These are phyloP conservation scores for Didymella arachidicola DNA, from an alignment of 2,329 filamentous ascomycete species.

Conservation along the genomic window DNA sequence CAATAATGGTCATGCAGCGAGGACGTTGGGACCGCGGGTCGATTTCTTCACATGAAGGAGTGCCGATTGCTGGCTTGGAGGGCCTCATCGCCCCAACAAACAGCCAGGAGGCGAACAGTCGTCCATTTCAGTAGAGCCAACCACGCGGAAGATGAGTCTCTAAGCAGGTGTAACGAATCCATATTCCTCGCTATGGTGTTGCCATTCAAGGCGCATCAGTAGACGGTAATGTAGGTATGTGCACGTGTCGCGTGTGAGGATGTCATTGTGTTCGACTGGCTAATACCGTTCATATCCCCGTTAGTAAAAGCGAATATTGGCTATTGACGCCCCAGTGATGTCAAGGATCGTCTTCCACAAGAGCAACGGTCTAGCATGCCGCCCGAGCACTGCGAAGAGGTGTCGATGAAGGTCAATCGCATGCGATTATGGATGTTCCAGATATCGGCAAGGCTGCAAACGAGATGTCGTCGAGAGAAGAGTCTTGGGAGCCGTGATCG, in stretches of 20 bases:
- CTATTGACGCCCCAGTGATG: slow-evolving; percentile 4
- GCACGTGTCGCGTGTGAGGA: slow-evolving; percentile 15
- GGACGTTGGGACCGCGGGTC: slow-evolving; percentile 20
- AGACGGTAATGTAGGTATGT: background rate
- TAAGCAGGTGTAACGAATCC: background rate
- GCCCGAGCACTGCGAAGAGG: background rate
- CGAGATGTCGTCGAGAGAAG: slow-evolving; percentile 18
- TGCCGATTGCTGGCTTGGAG: slow-evolving; percentile 12
- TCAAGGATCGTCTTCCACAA: background rate
- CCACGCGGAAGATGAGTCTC: background rate
- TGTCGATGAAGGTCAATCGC: background rate
- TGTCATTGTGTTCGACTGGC: background rate
- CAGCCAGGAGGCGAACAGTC: background rate
- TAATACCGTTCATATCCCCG: background rate
- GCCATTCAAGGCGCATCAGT: background rate
- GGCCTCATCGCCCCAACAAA: slow-evolving; percentile 9
- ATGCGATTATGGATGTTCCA: background rate
- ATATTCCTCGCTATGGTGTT: background rate
- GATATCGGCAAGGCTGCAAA: slow-evolving; percentile 1
- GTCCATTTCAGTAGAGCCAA: background rate
- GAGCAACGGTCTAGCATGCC: background rate
- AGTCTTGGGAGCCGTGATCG: slow-evolving; percentile 19
- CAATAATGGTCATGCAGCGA: slow-evolving; percentile 25
- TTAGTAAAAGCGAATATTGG: slow-evolving; percentile 3
- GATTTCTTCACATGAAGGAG: slow-evolving; percentile 34